A percentile compares a stretch with the other conserved stretches of the same genome.
phyloP scores from a whole-genome alignment of 192 early-diverging fungal species.

The Linnemannia hyalina region DNA sequence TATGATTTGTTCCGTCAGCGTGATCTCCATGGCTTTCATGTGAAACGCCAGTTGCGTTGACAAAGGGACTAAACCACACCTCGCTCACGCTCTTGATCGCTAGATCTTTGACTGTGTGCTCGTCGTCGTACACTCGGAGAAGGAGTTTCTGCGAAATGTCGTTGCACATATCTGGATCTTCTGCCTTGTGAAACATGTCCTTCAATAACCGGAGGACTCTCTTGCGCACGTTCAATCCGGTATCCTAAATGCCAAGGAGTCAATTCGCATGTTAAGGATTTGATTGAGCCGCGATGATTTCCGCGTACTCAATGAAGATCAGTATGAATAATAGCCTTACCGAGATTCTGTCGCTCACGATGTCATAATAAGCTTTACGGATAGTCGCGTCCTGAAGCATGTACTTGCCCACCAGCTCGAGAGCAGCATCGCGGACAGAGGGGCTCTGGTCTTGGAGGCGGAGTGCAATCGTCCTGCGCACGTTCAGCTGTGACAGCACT shows the following conservation, averaged over 20 bases:
- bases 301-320: background rate
- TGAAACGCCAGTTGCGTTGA: background rate
- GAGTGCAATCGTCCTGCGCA: conserved; percentile 78
- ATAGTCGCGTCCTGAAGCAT: conserved; percentile 75
- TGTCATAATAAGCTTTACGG: conserved; percentile 80
- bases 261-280: background rate
- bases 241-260: conserved; percentile 72
- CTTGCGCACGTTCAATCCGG: conserved; percentile 89
- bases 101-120: conserved; percentile 47
- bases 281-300: background rate
- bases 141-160: conserved; percentile 81
- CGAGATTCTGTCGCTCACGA: conserved; percentile 83
- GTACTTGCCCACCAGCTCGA: conserved; percentile 90
- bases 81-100: conserved; percentile 40
- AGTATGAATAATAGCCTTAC: conserved; percentile 56
- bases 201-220: conserved; percentile 83
- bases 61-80: conserved; percentile 29
- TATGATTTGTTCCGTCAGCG: background rate
- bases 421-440: conserved; percentile 90
- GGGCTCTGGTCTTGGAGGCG: conserved; percentile 86
- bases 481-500: conserved; percentile 69
- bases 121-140: conserved; percentile 78
- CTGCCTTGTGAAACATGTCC: conserved; percentile 75
- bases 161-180: conserved; percentile 61
- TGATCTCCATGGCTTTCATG: background rate